Evolutionary conservation across 2,329 filamentous ascomycete genomes (phyloP).

Genomic region (Colletotrichum acutatum): DNA sequence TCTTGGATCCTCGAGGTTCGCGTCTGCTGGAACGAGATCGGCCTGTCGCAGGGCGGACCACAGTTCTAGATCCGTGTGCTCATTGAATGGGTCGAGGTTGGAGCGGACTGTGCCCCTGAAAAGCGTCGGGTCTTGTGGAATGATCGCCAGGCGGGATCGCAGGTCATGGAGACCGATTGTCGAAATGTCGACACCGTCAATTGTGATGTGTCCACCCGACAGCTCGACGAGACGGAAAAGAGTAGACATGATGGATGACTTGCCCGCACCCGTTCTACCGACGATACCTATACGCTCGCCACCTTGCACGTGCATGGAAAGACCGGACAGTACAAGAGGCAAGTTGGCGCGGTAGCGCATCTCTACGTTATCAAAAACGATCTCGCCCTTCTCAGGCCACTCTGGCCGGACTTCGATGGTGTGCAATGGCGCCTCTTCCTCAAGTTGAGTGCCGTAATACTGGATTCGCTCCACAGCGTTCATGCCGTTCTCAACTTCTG

Average conservation of each 20-base stretch:
- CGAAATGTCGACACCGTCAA: slow-evolving; percentile 76
- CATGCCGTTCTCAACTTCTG: slow-evolving; percentile 98
- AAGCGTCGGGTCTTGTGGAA: slow-evolving; percentile 85
- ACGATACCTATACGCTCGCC: slow-evolving; percentile 86
- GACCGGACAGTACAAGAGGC: slow-evolving; percentile 77
- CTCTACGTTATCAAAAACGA: slow-evolving; percentile 78
- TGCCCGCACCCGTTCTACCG: slow-evolving; percentile 84
- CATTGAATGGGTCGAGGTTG: slow-evolving; percentile 84
- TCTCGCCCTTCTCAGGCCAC: slow-evolving; percentile 91
- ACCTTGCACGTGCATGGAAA: slow-evolving; percentile 77
- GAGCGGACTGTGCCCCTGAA: slow-evolving; percentile 83
- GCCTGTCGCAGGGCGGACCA: slow-evolving; percentile 83
- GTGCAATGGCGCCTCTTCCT: slow-evolving; percentile 88
- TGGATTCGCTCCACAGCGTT: slow-evolving; percentile 93
- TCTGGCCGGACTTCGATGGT: slow-evolving; percentile 75
- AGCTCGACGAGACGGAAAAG: slow-evolving; percentile 81
- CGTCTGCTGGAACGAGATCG: slow-evolving; percentile 70
- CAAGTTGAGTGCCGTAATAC: slow-evolving; percentile 87
- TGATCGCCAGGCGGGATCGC: slow-evolving; percentile 81
- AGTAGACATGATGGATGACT: slow-evolving; percentile 85
- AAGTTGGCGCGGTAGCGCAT: slow-evolving; percentile 82
- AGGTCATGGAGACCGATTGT: slow-evolving; percentile 81
- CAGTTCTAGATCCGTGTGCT: slow-evolving; percentile 81
- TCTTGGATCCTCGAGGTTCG: slow-evolving; percentile 37
- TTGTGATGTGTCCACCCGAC: slow-evolving; percentile 69